phyloP scores from a whole-genome alignment of 2,329 filamentous ascomycete genomes.

The Aotearoamyces nothofagi region DNA sequence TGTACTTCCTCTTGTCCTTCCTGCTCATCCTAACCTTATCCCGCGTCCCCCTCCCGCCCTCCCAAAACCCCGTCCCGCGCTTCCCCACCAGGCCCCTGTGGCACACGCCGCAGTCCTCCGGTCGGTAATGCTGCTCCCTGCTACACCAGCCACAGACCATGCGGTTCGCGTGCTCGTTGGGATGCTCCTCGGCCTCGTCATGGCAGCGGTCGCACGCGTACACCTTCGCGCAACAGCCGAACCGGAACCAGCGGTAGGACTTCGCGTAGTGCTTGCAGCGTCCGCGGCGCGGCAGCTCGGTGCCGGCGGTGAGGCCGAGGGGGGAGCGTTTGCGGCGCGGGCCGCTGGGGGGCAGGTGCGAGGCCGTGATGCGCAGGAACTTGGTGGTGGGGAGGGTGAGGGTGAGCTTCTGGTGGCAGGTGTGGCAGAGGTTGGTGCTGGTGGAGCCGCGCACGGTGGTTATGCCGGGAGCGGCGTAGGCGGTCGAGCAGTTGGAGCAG shows the following conservation, averaged over 20 bases:
- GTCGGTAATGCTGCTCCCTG: constrained; percentile 64
- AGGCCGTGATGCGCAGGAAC: constrained; percentile 53
- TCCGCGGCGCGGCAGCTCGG: constrained; percentile 35
- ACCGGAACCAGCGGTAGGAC: constrained; percentile 49
- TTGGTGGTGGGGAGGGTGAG: constrained; percentile 67
- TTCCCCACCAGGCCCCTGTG: constrained; percentile 51
- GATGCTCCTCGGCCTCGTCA: constrained; percentile 53
- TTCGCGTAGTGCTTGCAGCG: constrained; percentile 42
- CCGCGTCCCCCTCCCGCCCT: constrained; percentile 71
- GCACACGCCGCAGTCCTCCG: constrained; percentile 63
- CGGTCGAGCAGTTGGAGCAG: constrained; percentile 59
- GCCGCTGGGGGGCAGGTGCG: constrained; percentile 22
- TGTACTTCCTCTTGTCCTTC: constrained; percentile 63
- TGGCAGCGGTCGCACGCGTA: constrained; percentile 60
- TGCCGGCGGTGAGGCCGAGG: constrained; percentile 39
- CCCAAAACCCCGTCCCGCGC: constrained; percentile 65
- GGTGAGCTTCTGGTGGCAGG: constrained; percentile 67
- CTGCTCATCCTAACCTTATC: constrained; percentile 57
- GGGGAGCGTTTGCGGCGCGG: constrained; percentile 23
- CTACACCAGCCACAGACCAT: constrained; percentile 77
- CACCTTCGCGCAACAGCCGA: constrained; percentile 44
- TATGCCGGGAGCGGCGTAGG: constrained; percentile 45
- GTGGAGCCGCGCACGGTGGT: constrained; percentile 60
- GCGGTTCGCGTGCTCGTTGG: constrained; percentile 66
- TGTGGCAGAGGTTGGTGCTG: constrained; percentile 59